Percentiles rank a stretch among this genome's conserved stretches.
These are phyloP conservation scores for Fusarium albidum DNA, from an alignment of 2,329 filamentous ascomycete genomes.

Conservation along the genomic window DNA sequence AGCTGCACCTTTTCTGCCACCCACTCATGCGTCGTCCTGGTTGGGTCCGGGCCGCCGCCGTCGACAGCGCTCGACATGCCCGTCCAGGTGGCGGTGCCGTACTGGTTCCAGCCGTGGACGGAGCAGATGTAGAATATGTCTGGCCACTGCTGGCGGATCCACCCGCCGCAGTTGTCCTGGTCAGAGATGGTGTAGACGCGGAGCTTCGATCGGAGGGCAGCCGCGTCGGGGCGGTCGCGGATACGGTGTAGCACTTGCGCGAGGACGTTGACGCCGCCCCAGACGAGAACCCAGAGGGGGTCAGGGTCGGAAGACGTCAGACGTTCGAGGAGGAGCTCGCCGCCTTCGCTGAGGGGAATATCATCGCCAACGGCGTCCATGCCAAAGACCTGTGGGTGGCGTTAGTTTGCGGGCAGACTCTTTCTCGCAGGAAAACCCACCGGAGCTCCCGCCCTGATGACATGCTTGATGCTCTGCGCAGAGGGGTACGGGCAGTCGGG, in stretches of 20 bases:
- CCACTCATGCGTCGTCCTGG: constrained; percentile 58
- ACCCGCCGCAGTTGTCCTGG: constrained; percentile 64
- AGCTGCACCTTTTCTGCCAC: constrained; percentile 62
- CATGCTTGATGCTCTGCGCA: constrained; percentile 43
- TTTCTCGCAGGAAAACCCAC: not conserved
- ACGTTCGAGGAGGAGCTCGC: constrained; percentile 49
- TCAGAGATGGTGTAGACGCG: constrained; percentile 66
- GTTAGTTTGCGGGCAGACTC: no score
- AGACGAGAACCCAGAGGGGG: constrained; percentile 60
- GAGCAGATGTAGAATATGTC: constrained; percentile 64
- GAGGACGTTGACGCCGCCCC: constrained; percentile 62
- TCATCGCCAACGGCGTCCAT: constrained; percentile 26
- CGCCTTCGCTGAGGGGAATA: constrained; percentile 46
- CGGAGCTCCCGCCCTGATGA: constrained; percentile 46
- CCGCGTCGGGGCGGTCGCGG: constrained; percentile 43
- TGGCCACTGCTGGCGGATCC: constrained; percentile 61
- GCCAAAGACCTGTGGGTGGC: constrained; percentile 33
- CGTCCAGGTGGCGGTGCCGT: constrained; percentile 61
- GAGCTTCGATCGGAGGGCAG: constrained; percentile 50
- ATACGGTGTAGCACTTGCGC: constrained; percentile 51
- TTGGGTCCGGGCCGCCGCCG: constrained; percentile 49
- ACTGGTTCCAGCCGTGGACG: constrained; percentile 64
- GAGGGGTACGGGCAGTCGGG: constrained; percentile 51
- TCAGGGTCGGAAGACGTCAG: constrained; percentile 36
- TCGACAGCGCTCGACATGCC: constrained; percentile 57